Percentiles rank a stretch among this genome's conserved stretches.
These are phyloP conservation scores for Eutypa lata DNA, from an alignment of 2,329 filamentous ascomycete species.

Conservation along the genomic window DNA sequence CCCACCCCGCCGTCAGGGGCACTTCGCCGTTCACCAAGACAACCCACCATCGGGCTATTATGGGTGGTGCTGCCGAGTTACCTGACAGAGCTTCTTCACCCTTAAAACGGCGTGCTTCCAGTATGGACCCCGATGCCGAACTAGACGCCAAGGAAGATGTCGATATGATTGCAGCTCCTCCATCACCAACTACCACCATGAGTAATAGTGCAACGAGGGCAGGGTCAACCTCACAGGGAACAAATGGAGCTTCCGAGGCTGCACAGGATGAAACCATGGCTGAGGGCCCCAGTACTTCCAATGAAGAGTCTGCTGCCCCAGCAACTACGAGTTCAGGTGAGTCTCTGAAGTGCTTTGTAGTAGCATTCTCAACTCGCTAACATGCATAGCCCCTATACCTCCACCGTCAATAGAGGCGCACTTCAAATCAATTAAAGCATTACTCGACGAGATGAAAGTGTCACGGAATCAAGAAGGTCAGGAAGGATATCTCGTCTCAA, in stretches of 20 bases:
- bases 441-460: slow-evolving; percentile 53
- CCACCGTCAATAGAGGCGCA: slow-evolving; percentile 61
- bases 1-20: slow-evolving; percentile 36
- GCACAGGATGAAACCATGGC: slow-evolving; percentile 1
- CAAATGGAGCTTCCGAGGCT: not conserved
- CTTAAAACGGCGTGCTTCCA: slow-evolving; percentile 61
- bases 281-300: not conserved
- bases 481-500: slow-evolving; percentile 74
- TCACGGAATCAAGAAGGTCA: slow-evolving; percentile 65
- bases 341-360: not conserved
- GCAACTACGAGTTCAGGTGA: slow-evolving; percentile 11
- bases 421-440: slow-evolving; percentile 65
- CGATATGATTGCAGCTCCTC: slow-evolving; percentile 37
- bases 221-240: slow-evolving; percentile 4
- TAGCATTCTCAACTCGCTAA: slow-evolving; percentile 4
- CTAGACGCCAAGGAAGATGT: slow-evolving; percentile 41
- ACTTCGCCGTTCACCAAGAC: slow-evolving; percentile 50
- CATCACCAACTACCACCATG: slow-evolving; percentile 1
- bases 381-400: slow-evolving; percentile 14
- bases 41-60: slow-evolving; percentile 49
- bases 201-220: slow-evolving; percentile 11
- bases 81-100: slow-evolving; percentile 62
- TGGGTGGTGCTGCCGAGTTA: slow-evolving; percentile 57
- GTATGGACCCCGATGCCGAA: slow-evolving; percentile 52
- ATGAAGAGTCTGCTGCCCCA: slow-evolving; percentile 1